Evolutionary conservation across 306 rosid genomes (phyloP).

Genomic region (Lotus japonicus): DNA sequence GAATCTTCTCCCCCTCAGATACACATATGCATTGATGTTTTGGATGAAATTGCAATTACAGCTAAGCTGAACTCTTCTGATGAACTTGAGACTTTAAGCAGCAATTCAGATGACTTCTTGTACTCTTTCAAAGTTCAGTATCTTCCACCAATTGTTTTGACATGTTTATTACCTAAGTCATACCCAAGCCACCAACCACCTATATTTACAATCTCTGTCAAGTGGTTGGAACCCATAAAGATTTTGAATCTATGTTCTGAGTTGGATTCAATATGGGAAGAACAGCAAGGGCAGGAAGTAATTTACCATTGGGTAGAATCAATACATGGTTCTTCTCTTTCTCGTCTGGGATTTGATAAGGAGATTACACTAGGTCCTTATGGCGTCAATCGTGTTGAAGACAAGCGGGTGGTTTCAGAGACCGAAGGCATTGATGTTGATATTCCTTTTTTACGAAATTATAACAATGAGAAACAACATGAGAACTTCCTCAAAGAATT

Average conservation of each 20-base stretch:
- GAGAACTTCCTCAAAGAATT: conserved; percentile 55
- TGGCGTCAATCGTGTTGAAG: conserved; percentile 37
- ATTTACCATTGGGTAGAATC: conserved; percentile 93
- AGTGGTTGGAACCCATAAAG: conserved; percentile 62
- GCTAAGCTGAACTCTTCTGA: conserved; percentile 44
- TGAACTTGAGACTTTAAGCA: conserved; percentile 19
- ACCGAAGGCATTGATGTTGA: conserved; percentile 51
- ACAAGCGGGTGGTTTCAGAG: conserved; percentile 60
- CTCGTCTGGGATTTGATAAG: conserved; percentile 51
- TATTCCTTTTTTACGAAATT: conserved; percentile 54
- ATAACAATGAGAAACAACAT: conserved; percentile 51
- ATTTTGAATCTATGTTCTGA: conserved; percentile 54
- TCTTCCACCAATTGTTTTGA: conserved; percentile 81
- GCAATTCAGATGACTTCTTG: conserved; percentile 39
- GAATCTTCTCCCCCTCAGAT: conserved; percentile 36
- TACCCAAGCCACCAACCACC: conserved; percentile 84
- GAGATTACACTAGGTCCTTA: conserved; percentile 67
- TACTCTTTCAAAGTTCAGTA: conserved; percentile 64
- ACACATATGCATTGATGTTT: conserved; percentile 46
- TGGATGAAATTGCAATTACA: conserved; percentile 47
- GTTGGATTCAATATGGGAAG: conserved; percentile 73
- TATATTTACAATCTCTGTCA: conserved; percentile 55
- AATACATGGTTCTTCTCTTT: conserved; percentile 60
- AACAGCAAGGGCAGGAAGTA: conserved; percentile 69
- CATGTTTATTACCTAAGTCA: conserved; percentile 71